phyloP scores from a whole-genome alignment of 2,329 filamentous ascomycete species.

The Sphaerulina vaccinii region DNA sequence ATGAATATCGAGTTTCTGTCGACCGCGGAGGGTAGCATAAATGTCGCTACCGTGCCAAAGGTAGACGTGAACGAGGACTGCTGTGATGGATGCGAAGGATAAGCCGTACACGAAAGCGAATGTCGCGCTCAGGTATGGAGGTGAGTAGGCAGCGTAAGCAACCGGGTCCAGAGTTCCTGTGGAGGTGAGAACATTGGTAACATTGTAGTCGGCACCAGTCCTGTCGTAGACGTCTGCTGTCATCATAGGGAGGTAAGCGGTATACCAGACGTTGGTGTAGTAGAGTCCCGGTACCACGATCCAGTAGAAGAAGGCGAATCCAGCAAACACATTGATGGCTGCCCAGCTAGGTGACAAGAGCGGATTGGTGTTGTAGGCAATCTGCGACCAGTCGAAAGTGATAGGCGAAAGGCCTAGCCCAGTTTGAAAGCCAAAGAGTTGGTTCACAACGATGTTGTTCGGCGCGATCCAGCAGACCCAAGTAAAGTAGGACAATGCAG shows the following conservation, averaged over 20 bases:
- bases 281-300: constrained; percentile 46
- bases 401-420: constrained; percentile 79
- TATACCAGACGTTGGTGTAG: constrained; percentile 63
- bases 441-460: constrained; percentile 80
- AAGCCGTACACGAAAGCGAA: constrained; percentile 42
- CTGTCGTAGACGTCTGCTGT: constrained; percentile 86
- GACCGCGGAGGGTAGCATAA: constrained; percentile 29
- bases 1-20: constrained; percentile 48
- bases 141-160: constrained; percentile 44
- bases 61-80: constrained; percentile 38
- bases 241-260: constrained; percentile 82
- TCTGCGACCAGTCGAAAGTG: constrained; percentile 89
- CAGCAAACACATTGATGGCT: constrained; percentile 44
- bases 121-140: constrained; percentile 40
- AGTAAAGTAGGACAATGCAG: constrained; percentile 84
- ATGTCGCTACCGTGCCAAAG: constrained; percentile 41
- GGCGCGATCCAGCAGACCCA: constrained; percentile 87
- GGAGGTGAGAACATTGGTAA: constrained; percentile 68
- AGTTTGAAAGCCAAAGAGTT: constrained; percentile 75
- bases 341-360: constrained; percentile 42
- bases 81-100: constrained; percentile 40
- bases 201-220: constrained; percentile 74
- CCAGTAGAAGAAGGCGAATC: constrained; percentile 46
- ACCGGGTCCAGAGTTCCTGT: constrained; percentile 27
- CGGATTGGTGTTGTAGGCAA: constrained; percentile 80